phyloP scores from a whole-genome alignment of 305 asterid genomes.

The Nicotiana rustica region DNA sequence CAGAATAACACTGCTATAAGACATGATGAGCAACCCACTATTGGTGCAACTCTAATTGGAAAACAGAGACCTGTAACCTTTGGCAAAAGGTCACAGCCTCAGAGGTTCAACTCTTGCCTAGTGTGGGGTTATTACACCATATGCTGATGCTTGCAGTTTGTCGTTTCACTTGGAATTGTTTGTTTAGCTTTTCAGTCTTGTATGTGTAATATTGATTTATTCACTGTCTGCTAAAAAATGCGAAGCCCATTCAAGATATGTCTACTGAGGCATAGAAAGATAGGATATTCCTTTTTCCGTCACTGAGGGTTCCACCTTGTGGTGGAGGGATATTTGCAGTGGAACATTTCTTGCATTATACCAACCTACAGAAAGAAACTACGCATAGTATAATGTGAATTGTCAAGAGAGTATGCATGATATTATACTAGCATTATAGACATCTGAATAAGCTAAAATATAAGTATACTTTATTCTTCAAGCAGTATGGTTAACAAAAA shows the following conservation, averaged over 20 bases:
- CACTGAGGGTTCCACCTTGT: background rate
- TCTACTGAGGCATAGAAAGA: no score
- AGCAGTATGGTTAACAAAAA: background rate
- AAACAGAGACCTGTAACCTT: background rate
- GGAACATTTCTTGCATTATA: constrained; percentile 10
- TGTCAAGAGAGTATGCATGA: background rate
- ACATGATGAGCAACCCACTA: background rate
- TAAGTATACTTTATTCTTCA: background rate
- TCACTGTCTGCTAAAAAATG: no score
- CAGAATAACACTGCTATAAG: background rate
- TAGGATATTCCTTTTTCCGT: no score
- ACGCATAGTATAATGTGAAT: constrained; percentile 11
- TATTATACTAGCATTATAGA: background rate
- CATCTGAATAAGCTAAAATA: constrained; percentile 17
- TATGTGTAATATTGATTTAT: no score
- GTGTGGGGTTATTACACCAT: no score
- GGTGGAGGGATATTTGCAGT: background rate
- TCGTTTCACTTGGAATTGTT: no score
- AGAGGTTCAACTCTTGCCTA: no score
- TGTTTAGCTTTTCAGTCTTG: no score
- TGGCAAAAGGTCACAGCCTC: background rate
- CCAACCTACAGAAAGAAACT: background rate
- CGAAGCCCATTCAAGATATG: no score
- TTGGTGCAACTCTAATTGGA: background rate
- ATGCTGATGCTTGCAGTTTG: no score